phyloP scores from a whole-genome alignment of 73 alveolate species.

The Durusdinium trenchii region DNA sequence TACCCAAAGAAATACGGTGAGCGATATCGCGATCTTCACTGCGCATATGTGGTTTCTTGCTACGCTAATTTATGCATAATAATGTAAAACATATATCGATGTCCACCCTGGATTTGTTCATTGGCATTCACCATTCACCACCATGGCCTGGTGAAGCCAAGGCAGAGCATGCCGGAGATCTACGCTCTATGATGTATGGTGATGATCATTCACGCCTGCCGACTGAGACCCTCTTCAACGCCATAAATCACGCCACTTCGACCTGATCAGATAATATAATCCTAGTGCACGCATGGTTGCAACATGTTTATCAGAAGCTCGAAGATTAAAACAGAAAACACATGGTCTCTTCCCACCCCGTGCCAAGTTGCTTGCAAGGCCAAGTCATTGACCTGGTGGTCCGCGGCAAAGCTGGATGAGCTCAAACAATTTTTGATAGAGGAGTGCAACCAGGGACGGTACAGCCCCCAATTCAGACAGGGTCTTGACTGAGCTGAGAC shows the following conservation, averaged over 20 bases:
- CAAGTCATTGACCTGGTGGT: background rate
- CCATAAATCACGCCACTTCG: background rate
- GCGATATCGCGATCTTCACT: background rate
- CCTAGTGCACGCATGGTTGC: too few species aligned
- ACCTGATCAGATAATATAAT: background rate
- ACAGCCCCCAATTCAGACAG: background rate
- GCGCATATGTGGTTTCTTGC: background rate
- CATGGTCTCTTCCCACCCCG: too few species aligned
- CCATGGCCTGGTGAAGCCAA: background rate
- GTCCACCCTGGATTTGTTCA: background rate
- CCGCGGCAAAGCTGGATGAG: background rate
- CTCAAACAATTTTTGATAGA: background rate
- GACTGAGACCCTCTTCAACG: background rate
- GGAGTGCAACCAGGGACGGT: background rate
- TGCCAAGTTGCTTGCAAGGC: background rate
- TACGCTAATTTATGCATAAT: background rate
- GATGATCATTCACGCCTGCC: background rate
- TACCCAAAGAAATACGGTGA: background rate
- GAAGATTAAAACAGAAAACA: too few species aligned
- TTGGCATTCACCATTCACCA: background rate
- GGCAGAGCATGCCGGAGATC: constrained; percentile 11
- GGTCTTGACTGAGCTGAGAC: background rate
- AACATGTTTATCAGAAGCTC: too few species aligned
- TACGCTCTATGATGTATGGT: background rate
- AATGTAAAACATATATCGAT: too few species aligned